phyloP scores from a whole-genome alignment of 345 rosid species.

The Sonneratia caseolaris region DNA sequence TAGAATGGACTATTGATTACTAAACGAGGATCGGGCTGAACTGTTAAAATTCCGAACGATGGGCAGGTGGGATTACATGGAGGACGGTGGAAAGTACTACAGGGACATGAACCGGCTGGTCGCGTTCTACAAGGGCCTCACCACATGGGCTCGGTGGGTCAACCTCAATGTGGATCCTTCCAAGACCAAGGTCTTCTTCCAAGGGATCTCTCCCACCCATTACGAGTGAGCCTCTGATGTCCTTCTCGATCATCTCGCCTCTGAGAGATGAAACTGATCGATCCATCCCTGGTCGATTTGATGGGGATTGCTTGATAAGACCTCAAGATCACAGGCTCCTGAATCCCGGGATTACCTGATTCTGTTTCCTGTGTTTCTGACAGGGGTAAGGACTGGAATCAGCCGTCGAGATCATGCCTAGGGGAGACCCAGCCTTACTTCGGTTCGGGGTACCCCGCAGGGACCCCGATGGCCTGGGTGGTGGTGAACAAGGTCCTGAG shows the following conservation, averaged over 20 bases:
- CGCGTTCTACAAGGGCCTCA: constrained; percentile 74
- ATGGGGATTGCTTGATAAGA: no score
- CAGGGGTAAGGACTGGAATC: constrained; percentile 79
- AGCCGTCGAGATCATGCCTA: constrained; percentile 47
- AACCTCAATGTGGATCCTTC: constrained; percentile 47
- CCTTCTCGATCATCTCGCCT: no score
- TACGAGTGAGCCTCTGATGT: constrained; percentile 53
- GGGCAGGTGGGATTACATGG: constrained; percentile 68
- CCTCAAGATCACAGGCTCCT: background rate
- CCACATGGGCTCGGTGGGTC: constrained; percentile 97
- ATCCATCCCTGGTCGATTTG: background rate
- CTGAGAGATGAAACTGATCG: background rate
- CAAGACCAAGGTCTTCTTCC: constrained; percentile 78
- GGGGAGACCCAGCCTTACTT: constrained; percentile 56
- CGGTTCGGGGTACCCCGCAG: constrained; percentile 60
- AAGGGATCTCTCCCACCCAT: constrained; percentile 72
- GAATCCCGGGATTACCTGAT: background rate
- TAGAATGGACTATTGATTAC: background rate
- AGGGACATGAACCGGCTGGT: constrained; percentile 77
- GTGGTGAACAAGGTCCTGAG: constrained; percentile 64
- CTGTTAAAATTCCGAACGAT: background rate
- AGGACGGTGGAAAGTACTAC: constrained; percentile 46
- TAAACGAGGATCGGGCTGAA: background rate
- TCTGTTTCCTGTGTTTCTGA: background rate
- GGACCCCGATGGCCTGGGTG: constrained; percentile 54